Evolutionary conservation across 1,284 basidiomycete genomes (phyloP), one percentile per base, ranked within the genome.

Genomic region (Chiua sp.): DNA sequence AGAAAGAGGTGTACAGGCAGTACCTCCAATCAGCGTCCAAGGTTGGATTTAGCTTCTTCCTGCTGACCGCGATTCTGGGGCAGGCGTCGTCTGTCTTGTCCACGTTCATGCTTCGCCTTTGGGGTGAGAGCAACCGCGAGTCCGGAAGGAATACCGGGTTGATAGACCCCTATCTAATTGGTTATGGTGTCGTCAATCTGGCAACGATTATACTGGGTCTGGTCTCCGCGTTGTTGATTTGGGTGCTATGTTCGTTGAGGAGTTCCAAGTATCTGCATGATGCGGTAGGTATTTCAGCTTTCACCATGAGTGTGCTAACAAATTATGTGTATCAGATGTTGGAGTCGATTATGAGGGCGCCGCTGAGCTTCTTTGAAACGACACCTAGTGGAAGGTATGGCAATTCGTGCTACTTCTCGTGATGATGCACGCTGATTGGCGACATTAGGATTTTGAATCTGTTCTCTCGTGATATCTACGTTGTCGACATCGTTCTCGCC

Each of bases 381-480:
- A 95, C 92, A 1, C 92, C 93, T 3, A 88, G 85, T 28, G 92
- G 93, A 68, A 81, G 88, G 89, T 90, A 65, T 55, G 79, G 65
- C 59, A 1, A n/a, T 30, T 10, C 42, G 49, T 20, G 37, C 32
- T 32, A 5, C n/a, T 28, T 48, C 37, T 20, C 7, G 37, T 55
- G 22, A 12, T 32, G 48, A 35, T 4, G n/a, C n/a, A n/a, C n/a
- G n/a, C 47, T 65, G 59, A 63, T 47, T 50, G 18, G 6, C 11
- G n/a, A 47, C 33, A 20, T 2, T 48, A 92, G 92, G 12, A 88
- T 93, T 49, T 72, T 96, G 57, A 96, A 96, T 72, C 76, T 98
- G 39, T 98, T 98, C 77, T 94, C 93, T 18, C 87, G 95, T 7
- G 97, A 99, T 72, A 88, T 92, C 49, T 96, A 96, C 70, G 94